Percentiles rank a stretch among this genome's conserved stretches.
Conservation (phyloP, 768 basidiomycete genomes). For the Tylopilus cervinicoccineus region DNA sequence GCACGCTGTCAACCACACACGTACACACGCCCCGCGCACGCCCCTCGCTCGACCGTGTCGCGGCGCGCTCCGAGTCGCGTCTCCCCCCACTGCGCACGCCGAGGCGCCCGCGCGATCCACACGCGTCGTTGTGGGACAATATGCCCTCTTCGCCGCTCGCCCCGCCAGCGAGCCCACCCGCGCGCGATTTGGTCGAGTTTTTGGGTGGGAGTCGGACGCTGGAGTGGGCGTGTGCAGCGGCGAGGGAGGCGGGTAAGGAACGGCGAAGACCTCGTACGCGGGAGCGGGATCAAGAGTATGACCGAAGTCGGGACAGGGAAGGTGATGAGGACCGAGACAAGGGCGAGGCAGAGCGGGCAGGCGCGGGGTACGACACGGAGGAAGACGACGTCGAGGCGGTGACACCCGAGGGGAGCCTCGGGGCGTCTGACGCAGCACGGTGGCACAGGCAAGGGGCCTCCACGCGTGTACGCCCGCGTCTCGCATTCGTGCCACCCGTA, state of each 20-base stretch:
- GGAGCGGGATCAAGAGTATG: slow-evolving; percentile 3
- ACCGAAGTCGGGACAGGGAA: neutral
- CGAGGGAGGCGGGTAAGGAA: slow-evolving; percentile 45
- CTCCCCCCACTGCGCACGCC: slow-evolving; percentile 29
- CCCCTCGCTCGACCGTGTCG: slow-evolving; percentile 31
- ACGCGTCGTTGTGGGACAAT: slow-evolving; percentile 30
- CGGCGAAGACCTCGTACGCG: slow-evolving; percentile 11
- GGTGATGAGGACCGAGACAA: slow-evolving; percentile 12
- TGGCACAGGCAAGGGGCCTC: slow-evolving; percentile 32
- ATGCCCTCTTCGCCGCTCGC: slow-evolving; percentile 45
- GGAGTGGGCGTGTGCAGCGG: slow-evolving; percentile 39
- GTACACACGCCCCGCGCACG: slow-evolving; percentile 20
- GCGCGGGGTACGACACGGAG: slow-evolving; percentile 37
- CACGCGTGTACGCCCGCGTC: slow-evolving; percentile 1
- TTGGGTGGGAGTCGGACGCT: slow-evolving; percentile 26
- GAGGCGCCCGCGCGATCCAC: slow-evolving; percentile 27
- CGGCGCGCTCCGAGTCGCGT: slow-evolving; percentile 29
- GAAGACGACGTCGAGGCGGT: slow-evolving; percentile 63
- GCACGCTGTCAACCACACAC: slow-evolving; percentile 27
- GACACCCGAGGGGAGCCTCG: slow-evolving; percentile 55
- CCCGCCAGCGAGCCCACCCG: slow-evolving; percentile 29
- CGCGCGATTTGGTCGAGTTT: slow-evolving; percentile 30
- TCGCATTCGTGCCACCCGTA: neutral
- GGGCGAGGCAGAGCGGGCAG: neutral
- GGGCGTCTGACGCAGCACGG: slow-evolving; percentile 35